Evolutionary conservation across 768 basidiomycete genomes (phyloP).

Genomic region (Boletus sp.): DNA sequence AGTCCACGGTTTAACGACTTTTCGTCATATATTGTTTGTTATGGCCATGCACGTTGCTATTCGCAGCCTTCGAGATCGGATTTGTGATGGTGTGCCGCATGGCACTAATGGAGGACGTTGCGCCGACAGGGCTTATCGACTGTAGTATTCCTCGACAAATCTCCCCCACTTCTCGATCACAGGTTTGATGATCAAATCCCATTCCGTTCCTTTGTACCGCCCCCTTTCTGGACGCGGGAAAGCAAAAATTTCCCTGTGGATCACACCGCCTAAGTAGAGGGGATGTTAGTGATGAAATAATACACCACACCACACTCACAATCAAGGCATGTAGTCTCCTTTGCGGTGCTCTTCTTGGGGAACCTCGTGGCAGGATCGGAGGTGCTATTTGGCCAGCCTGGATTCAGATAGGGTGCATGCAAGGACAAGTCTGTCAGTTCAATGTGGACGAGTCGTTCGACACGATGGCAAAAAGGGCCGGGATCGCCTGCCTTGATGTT

Average conservation of each 20-base stretch:
- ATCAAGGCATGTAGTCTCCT: slow-evolving; percentile 36
- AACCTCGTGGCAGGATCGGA: slow-evolving; percentile 19
- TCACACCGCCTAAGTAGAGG: slow-evolving; percentile 43
- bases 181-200: slow-evolving; percentile 70
- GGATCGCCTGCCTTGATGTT: slow-evolving; percentile 58
- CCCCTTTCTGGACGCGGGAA: slow-evolving; percentile 57
- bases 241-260: slow-evolving; percentile 79
- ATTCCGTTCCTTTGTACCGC: slow-evolving; percentile 60
- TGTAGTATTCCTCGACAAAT: slow-evolving; percentile 45
- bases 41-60: background rate
- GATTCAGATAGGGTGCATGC: slow-evolving; percentile 57
- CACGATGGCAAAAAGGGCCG: slow-evolving; percentile 65
- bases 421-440: slow-evolving; percentile 69
- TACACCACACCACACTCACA: slow-evolving; percentile 35
- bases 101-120: no score
- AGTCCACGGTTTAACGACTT: background rate
- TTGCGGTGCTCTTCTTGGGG: slow-evolving; percentile 16
- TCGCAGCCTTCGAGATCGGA: background rate
- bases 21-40: background rate
- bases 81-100: background rate
- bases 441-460: slow-evolving; percentile 77
- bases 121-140: slow-evolving; percentile 18
- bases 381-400: slow-evolving; percentile 41
- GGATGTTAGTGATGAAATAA: slow-evolving; percentile 4
- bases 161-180: slow-evolving; percentile 76